Evolutionary conservation across 2,329 filamentous ascomycete species (phyloP), one percentile per base, ranked within the genome.

Genomic region (Claviceps spartinae): DNA sequence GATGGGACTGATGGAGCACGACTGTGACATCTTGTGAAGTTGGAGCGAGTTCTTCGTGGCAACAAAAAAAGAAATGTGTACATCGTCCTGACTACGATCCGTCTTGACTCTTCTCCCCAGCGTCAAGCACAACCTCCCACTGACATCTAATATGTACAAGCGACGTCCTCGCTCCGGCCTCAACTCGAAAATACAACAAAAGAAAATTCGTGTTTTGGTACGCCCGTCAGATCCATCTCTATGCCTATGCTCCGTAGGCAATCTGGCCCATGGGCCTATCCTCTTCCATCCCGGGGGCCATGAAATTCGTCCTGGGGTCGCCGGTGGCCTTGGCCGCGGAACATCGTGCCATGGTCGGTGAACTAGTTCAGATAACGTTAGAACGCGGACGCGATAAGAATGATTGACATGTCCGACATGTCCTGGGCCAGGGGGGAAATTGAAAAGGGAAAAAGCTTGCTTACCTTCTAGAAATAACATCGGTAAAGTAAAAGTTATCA

Each of bases 401-500:
- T 11, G 1, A 34, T 11, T 30, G 8, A 4, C 8, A 30, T 30
- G 26, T 9, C 26, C 26, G 8, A 9, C 26, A 8, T 34, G 9
- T 9, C 9, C 30, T 13, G 4, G 14, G 16, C 16, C 20, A n/a
- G 2, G 22, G 16, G 7, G 13, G 2, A 18, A 6, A 8, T 6
- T 13, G 8, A n/a, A n/a, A 5, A 1, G 13, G 20, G 8, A 51
- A 18, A 45, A 37, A 46, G 74, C 82, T 69, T 74, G 93, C 88
- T 69, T 74, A 93, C 88, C 88, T 96, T 79, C 93, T 84, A 41
- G 90, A 95, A 69, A 98, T 96, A 54, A 85, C 82, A 71, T 98
- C 91, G 68, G 93, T 98, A 72, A 97, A 95, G 75, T 90, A 98
- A 70, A 98, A 98, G 75, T 98, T 88, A 63, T 95, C 83, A 61